Base-by-base conservation (phyloP, 2,329 filamentous ascomycete genomes). In the Arthrobotrys megalospora region DNA sequence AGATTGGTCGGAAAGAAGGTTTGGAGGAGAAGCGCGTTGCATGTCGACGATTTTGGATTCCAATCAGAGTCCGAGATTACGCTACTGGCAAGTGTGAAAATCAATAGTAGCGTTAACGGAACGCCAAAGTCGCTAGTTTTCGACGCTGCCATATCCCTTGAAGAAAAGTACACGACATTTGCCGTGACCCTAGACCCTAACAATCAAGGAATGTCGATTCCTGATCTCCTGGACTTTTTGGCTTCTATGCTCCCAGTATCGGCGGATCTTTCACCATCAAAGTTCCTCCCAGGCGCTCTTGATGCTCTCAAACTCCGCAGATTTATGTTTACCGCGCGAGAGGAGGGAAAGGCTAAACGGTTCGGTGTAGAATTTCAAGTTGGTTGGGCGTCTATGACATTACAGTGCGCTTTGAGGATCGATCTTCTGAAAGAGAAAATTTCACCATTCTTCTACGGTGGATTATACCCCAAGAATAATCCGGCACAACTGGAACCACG, bases 221-320 rank as follows among this genome's bases (percentile, higher is more conserved):
- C 24, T 1, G 60, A 48, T 21, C 24, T 64, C 6, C 43, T 64
- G 8, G 60, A 64, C 11, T 64, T 64, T 36, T 11, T 64, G 6
- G 60, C 14, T 34, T 64, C 60, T 1, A 47, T 64, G 60, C 60
- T 64, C 2, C 60, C 60, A 10, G 11, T 64, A 12, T 32, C 19
- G 5, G 41, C 24, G 6, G 60, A 64, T 19, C 1, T 64, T 4
- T 64, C 41, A 11, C 60, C 60, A 12, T 64, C 60, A 32, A 48
- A 64, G 7, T 64, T 64, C 24, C 43, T 64, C 14, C 60, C 60
- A 8, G 60, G 60, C 6, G 60, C 41, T 19, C 43, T 64, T 4
- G 60, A 64, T 48, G 60, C 60, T 19, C n/a, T 64, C 21, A 64
- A 64, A 36, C 60, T 64, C 8, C 38, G 60, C 7, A 64, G 60